A percentile compares a stretch with the other conserved stretches of the same genome.
Evolutionary conservation across 2,329 filamentous ascomycete genomes (phyloP).

Genomic region (Ophiostoma populinum): DNA sequence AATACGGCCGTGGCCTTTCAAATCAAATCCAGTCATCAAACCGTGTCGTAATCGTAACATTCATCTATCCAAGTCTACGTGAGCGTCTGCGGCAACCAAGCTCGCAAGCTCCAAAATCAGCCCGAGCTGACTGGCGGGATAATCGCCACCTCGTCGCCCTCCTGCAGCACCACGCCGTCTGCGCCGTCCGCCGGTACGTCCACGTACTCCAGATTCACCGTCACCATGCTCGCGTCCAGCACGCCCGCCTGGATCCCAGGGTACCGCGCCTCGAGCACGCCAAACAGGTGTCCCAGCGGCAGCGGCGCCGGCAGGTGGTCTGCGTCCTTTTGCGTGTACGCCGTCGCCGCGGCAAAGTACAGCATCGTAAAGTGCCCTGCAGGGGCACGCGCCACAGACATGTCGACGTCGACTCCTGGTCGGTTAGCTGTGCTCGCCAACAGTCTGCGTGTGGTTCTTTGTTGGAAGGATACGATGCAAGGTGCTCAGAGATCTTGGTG

Average conservation of each 20-base stretch:
- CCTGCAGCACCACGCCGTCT: conserved; percentile 36
- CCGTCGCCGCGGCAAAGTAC: conserved; percentile 64
- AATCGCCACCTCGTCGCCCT: conserved; percentile 70
- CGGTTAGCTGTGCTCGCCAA: too few species aligned
- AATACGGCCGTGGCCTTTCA: too few species aligned
- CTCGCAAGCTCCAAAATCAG: conserved; percentile 33
- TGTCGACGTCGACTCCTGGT: too few species aligned
- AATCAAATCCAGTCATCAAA: too few species aligned
- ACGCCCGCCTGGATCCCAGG: conserved; percentile 51
- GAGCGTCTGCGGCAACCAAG: too few species aligned
- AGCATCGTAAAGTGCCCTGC: conserved; percentile 58
- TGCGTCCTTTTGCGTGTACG: conserved; percentile 49
- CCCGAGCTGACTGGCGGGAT: conserved; percentile 82
- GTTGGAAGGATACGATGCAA: too few species aligned
- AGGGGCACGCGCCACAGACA: conserved; percentile 27
- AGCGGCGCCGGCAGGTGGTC: conserved; percentile 53
- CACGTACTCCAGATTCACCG: conserved; percentile 67
- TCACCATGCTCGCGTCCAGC: conserved; percentile 56
- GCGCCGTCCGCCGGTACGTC: conserved; percentile 38
- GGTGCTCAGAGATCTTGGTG: conserved; percentile 67
- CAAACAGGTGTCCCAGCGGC: conserved; percentile 43
- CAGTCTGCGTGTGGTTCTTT: too few species aligned
- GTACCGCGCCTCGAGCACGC: conserved; percentile 50
- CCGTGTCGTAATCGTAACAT: too few species aligned
- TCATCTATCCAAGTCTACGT: too few species aligned